Evolutionary conservation across 1,284 basidiomycete genomes (phyloP), one percentile per base, ranked within the genome.

Genomic region (Megacollybia platyphylla): DNA sequence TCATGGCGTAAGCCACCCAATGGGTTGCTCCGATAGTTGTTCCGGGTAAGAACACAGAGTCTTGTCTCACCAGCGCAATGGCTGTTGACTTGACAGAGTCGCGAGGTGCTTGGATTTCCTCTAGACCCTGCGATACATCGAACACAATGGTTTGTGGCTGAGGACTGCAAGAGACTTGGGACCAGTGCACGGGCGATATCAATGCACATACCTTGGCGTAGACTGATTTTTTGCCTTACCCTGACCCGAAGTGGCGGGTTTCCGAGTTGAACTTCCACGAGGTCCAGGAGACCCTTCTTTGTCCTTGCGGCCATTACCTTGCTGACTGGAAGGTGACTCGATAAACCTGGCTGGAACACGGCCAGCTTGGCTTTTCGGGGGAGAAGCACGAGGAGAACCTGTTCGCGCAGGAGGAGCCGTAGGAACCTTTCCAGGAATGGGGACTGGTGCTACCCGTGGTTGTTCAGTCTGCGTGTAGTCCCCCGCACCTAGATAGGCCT

Each of bases 1-100:
- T 87, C 87, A 89, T 88, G 15, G 83, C 85, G 54, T 89, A 89
- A 9, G 86, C 85, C 46, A 89, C 86, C 82, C 85, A 88, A 53
- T 85, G 80, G 5, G 84, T 87, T 7, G 84, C 85, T 7, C 85
- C 86, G 44, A 89, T 88, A 26, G 86, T 89, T 8, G 81, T 80
- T 7, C 86, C 86, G 41, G 81, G 81, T 41, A 86, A 62, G 63
- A 87, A 88, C 18, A 81, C 72, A 9, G 83, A 65, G 48, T 87
- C 86, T 50, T 88, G 82, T 57, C 79, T 82, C 53, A 88, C 83
- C 35, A 87, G 67, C 13, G 86, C 85, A 45, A 89, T 88, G 4
- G 86, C 81, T 0, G 85, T 87, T 10, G 80, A 83, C 56, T 85
- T 84, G 52, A 84, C 77, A 7, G 68, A 70, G 49, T 87, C 84